These are phyloP conservation scores for Cladosporium sp. DNA, from an alignment of 2,329 filamentous ascomycete genomes.

Conservation along the genomic window DNA sequence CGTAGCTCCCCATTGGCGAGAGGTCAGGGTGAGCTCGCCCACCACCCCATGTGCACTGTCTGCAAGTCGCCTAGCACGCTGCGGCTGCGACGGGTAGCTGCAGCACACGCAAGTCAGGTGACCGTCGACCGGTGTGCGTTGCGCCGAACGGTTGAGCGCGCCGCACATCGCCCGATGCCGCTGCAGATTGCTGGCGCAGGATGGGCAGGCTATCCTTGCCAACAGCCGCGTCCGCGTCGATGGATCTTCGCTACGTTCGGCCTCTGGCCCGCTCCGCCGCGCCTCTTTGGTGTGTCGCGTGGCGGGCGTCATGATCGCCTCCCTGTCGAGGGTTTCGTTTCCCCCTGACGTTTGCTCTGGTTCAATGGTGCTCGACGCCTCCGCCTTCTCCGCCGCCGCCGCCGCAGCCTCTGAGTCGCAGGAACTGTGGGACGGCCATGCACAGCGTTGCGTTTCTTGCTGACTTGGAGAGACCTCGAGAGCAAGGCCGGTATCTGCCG, in stretches of 20 bases:
- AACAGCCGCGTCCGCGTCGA: neutral
- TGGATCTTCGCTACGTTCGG: conserved; percentile 14
- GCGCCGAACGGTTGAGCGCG: conserved; percentile 5
- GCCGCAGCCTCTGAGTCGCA: neutral
- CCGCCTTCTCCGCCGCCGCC: neutral
- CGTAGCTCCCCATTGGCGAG: conserved; percentile 11
- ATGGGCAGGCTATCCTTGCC: conserved; percentile 14
- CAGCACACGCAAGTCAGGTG: conserved; percentile 19
- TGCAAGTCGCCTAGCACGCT: conserved; percentile 14
- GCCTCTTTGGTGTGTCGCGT: conserved; percentile 15
- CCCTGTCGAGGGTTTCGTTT: neutral
- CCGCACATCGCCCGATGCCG: conserved; percentile 18
- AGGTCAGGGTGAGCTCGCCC: conserved; percentile 10
- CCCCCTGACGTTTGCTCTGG: neutral
- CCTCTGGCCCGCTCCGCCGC: conserved; percentile 16
- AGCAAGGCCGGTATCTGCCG: conserved; percentile 7
- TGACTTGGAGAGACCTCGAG: neutral
- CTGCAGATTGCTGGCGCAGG: conserved; percentile 13
- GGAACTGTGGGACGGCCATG: neutral
- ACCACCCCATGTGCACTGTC: conserved; percentile 14
- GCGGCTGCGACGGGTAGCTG: conserved; percentile 17
- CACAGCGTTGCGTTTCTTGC: neutral
- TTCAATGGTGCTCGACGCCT: conserved; percentile 1
- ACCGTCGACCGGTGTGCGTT: conserved; percentile 18
- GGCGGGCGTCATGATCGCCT: conserved; percentile 10